Conservation (phyloP, 306 rosid species). For the Astragalus membranaceus region DNA sequence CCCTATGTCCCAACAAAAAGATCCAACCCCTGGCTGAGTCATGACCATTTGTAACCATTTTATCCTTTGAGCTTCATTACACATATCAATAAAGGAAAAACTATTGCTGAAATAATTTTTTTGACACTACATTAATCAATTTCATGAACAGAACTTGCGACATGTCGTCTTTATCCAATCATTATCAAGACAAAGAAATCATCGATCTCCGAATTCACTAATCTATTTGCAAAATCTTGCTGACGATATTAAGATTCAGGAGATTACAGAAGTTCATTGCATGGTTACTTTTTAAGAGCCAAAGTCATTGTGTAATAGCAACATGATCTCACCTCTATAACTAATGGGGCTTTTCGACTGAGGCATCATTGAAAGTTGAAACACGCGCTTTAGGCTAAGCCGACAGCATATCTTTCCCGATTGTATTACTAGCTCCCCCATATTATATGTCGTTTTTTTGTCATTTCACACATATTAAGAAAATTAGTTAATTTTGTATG, state of each 20-base stretch:
- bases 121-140: not conserved
- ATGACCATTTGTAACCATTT: too few species aligned
- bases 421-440: not conserved
- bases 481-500: too few species aligned
- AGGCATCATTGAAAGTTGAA: constrained; percentile 33
- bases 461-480: too few species aligned
- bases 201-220: constrained; percentile 16
- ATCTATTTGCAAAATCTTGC: constrained; percentile 16
- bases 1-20: too few species aligned
- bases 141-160: not conserved
- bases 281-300: constrained; percentile 45
- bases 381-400: constrained; percentile 33
- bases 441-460: too few species aligned
- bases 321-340: constrained; percentile 47
- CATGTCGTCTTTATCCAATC: constrained; percentile 28
- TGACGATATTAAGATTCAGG: constrained; percentile 24
- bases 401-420: constrained; percentile 26
- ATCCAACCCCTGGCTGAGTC: too few species aligned
- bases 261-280: constrained; percentile 30
- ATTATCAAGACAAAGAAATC: constrained; percentile 22
- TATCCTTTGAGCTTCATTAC: too few species aligned
- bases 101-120: not conserved
- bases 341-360: constrained; percentile 38
- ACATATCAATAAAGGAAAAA: not conserved
- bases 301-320: constrained; percentile 47